Evolutionary conservation across 2,329 filamentous ascomycete species (phyloP).

Genomic region (Neofusicoccum parvum): DNA sequence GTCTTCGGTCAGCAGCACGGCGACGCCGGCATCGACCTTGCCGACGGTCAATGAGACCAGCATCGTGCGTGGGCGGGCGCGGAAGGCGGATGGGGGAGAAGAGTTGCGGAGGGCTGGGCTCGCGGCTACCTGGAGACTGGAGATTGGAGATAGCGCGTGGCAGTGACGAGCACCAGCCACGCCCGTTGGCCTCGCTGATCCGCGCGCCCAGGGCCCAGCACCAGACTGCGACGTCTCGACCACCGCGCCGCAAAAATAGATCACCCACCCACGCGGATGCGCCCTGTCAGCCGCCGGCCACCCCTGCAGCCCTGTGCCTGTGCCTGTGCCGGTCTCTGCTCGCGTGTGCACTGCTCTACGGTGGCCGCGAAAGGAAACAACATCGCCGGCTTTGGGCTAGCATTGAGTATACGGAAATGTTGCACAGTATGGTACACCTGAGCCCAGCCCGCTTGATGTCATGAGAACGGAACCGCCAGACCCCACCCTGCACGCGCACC

Average conservation of each 20-base stretch:
- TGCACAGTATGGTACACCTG: constrained; percentile 22
- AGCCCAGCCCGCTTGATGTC: constrained; percentile 17
- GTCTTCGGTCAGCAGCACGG: constrained; percentile 93
- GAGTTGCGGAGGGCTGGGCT: constrained; percentile 15
- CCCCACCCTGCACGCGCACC: background rate
- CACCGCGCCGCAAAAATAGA: background rate
- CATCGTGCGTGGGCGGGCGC: constrained; percentile 56
- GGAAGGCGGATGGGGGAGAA: background rate
- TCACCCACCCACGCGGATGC: background rate
- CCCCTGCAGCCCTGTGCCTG: background rate
- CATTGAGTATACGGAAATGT: constrained; percentile 11
- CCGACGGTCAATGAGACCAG: constrained; percentile 96
- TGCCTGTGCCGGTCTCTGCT: background rate
- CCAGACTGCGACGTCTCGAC: background rate
- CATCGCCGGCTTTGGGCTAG: background rate
- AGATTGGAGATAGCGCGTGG: background rate
- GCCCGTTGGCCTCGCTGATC: background rate
- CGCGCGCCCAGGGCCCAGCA: background rate
- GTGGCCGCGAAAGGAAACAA: background rate
- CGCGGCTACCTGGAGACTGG: constrained; percentile 13
- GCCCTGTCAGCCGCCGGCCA: background rate
- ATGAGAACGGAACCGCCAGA: constrained; percentile 4
- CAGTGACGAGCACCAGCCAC: constrained; percentile 8
- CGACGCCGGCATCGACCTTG: constrained; percentile 98
- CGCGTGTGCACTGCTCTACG: constrained; percentile 1